These are phyloP conservation scores for Hibiscus mutabilis DNA, from an alignment of 345 rosid species.

Conservation along the genomic window DNA sequence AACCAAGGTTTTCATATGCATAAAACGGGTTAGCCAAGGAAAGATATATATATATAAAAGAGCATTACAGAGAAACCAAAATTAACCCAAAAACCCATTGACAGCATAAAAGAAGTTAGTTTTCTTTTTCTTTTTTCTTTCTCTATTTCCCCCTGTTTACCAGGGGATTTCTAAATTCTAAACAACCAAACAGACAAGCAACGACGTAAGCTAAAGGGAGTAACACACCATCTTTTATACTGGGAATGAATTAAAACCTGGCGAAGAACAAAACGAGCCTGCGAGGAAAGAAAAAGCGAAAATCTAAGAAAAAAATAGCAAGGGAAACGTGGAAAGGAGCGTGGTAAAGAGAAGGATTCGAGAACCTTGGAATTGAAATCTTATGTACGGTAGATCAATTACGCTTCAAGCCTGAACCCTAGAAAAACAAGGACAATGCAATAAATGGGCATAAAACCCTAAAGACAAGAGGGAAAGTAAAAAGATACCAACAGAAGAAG, in stretches of 20 bases:
- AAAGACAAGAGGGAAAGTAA: background rate
- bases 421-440: background rate
- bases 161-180: background rate
- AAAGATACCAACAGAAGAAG: background rate
- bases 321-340: no score
- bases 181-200: background rate
- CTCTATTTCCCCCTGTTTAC: no score
- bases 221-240: background rate
- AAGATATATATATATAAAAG: no score
- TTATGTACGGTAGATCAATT: background rate
- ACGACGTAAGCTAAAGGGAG: background rate
- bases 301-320: background rate
- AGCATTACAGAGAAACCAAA: background rate
- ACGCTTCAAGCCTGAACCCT: background rate
- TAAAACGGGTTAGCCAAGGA: no score
- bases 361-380: background rate
- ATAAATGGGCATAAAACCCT: background rate
- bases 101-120: no score
- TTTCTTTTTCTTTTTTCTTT: no score
- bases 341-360: background rate
- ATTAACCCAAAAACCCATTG: background rate
- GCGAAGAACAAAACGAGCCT: background rate
- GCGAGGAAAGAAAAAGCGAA: background rate
- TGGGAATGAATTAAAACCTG: background rate
- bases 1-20: background rate